A percentile compares a stretch with the other conserved stretches of the same genome.
phyloP scores from a whole-genome alignment of 1,284 basidiomycete species.

The Tilletia indica region DNA sequence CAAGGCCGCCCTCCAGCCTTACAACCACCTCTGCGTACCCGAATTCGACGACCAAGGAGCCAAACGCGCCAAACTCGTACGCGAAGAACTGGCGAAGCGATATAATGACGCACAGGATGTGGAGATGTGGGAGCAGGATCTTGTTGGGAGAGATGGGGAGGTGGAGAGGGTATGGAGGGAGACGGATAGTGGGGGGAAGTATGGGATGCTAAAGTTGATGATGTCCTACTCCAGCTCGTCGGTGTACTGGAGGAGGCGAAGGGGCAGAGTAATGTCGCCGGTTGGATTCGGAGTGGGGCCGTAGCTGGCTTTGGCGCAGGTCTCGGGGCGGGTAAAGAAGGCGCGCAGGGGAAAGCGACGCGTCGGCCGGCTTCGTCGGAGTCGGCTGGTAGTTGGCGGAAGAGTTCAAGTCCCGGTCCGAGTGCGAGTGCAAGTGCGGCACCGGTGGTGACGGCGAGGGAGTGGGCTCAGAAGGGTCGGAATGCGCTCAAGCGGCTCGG shows the following conservation, averaged over 20 bases:
- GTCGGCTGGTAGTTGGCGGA: not conserved
- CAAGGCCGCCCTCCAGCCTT: constrained; percentile 76
- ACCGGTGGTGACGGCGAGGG: not conserved
- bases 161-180: not conserved
- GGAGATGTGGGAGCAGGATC: not conserved
- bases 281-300: constrained; percentile 38
- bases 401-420: not conserved
- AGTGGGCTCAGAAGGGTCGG: not conserved
- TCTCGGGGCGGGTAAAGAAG: not conserved
- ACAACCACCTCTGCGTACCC: constrained; percentile 46
- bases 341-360: too few species aligned
- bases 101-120: not conserved
- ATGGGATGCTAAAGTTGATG: constrained; percentile 27
- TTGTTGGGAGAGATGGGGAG: not conserved
- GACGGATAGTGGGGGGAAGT: not conserved
- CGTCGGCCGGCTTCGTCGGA: too few species aligned
- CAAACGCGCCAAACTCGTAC: not conserved
- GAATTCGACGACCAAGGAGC: constrained; percentile 38
- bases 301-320: constrained; percentile 23
- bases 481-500: not conserved
- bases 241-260: constrained; percentile 47
- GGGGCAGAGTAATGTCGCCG: constrained; percentile 37
- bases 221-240: constrained; percentile 47
- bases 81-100: not conserved
- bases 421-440: not conserved